phyloP scores from a whole-genome alignment of 1,139 yeast species.

The Zhuliangozyma blackwelliae region DNA sequence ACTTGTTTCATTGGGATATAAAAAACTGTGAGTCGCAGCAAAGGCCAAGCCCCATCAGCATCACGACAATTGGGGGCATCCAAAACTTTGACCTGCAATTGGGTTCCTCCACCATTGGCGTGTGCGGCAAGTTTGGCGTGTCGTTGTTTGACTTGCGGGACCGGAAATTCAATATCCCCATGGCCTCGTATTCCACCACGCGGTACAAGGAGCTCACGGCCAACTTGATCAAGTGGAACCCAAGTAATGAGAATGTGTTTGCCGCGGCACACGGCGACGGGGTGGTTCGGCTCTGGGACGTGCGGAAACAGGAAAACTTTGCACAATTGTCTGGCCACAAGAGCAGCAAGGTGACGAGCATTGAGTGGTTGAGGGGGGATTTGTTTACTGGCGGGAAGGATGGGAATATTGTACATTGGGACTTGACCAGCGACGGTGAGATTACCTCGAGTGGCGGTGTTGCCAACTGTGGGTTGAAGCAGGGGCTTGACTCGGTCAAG shows the following conservation, averaged over 20 bases:
- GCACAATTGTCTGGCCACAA: conserved; percentile 55
- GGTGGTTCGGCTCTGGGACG: conserved; percentile 69
- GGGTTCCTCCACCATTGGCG: conserved; percentile 38
- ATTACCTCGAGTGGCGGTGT: conserved; percentile 14
- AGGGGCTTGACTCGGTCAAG: conserved; percentile 42
- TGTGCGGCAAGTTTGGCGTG: conserved; percentile 68
- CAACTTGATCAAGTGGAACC: conserved; percentile 59
- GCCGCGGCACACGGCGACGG: conserved; percentile 66
- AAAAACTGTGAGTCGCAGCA: conserved; percentile 44
- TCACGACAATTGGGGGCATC: conserved; percentile 50
- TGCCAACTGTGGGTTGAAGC: conserved; percentile 40
- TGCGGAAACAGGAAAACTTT: conserved; percentile 51
- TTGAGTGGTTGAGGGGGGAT: conserved; percentile 62
- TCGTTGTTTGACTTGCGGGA: conserved; percentile 65
- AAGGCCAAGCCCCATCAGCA: conserved; percentile 46
- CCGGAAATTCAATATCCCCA: conserved; percentile 33
- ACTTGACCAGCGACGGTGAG: conserved; percentile 33
- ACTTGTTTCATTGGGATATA: conserved; percentile 71
- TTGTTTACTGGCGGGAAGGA: conserved; percentile 66
- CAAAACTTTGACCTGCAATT: conserved; percentile 48
- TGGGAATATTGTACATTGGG: conserved; percentile 76
- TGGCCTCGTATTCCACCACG: conserved; percentile 6
- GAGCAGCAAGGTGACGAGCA: conserved; percentile 36
- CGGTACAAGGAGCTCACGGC: conserved; percentile 19
- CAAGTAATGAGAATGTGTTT: conserved; percentile 52